phyloP scores from a whole-genome alignment of 176 grass and related monocot genomes.

The Triticum timopheevii region DNA sequence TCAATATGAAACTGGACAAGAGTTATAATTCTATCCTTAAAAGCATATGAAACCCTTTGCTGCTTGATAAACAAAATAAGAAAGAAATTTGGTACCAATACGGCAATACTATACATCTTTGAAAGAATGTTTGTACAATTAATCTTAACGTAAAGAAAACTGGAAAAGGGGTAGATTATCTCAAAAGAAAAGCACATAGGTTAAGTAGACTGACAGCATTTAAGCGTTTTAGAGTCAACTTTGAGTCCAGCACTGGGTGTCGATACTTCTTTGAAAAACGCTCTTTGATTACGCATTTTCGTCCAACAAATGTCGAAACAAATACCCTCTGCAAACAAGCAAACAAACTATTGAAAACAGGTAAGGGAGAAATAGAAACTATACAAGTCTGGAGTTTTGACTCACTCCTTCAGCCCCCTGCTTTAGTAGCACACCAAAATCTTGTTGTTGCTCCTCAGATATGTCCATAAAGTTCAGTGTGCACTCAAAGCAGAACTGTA shows the following conservation, averaged over 20 bases:
- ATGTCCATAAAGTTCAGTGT: conserved; percentile 46
- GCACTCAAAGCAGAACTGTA: conserved; percentile 20
- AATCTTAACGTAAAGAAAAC: not conserved
- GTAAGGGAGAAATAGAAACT: conserved; percentile 1
- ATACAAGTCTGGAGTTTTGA: not conserved
- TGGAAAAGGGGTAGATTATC: not conserved
- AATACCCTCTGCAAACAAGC: conserved; percentile 68
- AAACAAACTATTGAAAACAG: conserved; percentile 40
- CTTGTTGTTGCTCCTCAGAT: conserved; percentile 36
- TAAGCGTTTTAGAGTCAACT: conserved; percentile 81
- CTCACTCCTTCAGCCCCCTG: conserved; percentile 94
- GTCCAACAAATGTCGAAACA: conserved; percentile 67
- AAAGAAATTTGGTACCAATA: not conserved
- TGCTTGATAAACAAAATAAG: not conserved
- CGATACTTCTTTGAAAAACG: conserved; percentile 90
- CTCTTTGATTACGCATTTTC: conserved; percentile 76
- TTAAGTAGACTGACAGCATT: conserved; percentile 60
- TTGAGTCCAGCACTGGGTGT: conserved; percentile 75
- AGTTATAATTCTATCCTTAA: not conserved
- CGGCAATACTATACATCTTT: not conserved
- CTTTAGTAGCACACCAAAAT: conserved; percentile 72
- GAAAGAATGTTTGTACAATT: not conserved
- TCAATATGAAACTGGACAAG: not conserved
- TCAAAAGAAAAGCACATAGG: not conserved
- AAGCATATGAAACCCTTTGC: not conserved